Evolutionary conservation across 129 eudicot genomes (phyloP).

Genomic region (Heracleum sosnowskyi): DNA sequence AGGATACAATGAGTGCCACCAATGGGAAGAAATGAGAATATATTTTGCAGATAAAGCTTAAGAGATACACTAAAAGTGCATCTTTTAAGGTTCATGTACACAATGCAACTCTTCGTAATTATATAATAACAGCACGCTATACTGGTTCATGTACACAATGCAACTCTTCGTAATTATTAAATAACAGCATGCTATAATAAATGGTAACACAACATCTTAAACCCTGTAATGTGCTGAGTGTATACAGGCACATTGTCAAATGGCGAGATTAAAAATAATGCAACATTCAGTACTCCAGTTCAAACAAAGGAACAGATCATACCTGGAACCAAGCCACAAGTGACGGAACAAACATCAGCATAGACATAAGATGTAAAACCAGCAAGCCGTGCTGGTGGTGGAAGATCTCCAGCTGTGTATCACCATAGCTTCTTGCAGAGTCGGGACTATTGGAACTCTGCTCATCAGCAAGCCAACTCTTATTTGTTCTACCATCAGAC

Average conservation of each 20-base stretch:
- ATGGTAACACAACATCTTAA: neutral
- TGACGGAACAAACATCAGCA: conserved; percentile 79
- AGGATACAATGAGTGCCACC: conserved; percentile 10
- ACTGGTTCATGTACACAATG: neutral
- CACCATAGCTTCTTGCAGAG: conserved; percentile 64
- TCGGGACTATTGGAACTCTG: conserved; percentile 42
- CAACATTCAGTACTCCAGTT: neutral
- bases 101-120: neutral
- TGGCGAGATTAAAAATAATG: neutral
- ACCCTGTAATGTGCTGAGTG: neutral
- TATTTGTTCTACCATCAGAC: conserved; percentile 24
- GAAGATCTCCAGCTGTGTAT: conserved; percentile 77
- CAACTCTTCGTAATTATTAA: neutral
- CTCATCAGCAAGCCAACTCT: conserved; percentile 30
- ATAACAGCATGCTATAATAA: neutral
- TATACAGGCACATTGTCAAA: neutral
- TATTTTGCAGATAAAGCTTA: neutral
- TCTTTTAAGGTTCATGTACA: neutral
- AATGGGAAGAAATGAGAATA: neutral
- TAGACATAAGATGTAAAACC: conserved; percentile 63
- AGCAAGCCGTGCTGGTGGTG: conserved; percentile 90
- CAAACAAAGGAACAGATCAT: neutral
- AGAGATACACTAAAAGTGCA: neutral
- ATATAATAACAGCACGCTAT: no score
- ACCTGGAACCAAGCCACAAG: conserved; percentile 93